Percentiles rank a stretch among this genome's conserved stretches.
These are phyloP conservation scores for Exserohilum rostratum DNA, from an alignment of 2,329 filamentous ascomycete genomes.

Conservation along the genomic window DNA sequence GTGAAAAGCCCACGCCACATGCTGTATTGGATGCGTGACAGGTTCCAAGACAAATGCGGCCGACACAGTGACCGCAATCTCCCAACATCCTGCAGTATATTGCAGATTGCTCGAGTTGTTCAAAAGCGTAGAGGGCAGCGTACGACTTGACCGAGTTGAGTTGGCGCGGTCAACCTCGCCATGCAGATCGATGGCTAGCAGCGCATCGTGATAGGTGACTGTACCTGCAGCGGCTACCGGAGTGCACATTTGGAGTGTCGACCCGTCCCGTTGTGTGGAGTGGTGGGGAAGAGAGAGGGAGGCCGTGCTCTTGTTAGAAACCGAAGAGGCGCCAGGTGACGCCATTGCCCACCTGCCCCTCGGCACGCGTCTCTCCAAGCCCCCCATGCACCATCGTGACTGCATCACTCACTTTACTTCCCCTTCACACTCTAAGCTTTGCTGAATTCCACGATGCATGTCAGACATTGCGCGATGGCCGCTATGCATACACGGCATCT, in stretches of 20 bases:
- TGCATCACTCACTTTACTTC: background rate
- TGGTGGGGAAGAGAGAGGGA: background rate
- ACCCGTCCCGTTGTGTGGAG: background rate
- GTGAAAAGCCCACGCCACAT: slow-evolving; percentile 3
- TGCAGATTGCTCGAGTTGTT: background rate
- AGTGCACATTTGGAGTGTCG: background rate
- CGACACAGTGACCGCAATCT: background rate
- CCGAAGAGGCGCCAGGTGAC: slow-evolving; percentile 1
- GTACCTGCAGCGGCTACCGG: background rate
- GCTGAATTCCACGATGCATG: background rate
- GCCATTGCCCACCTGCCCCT: background rate
- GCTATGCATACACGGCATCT: background rate
- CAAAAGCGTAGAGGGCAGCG: background rate
- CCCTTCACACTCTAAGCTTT: background rate
- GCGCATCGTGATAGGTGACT: background rate
- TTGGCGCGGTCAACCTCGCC: background rate
- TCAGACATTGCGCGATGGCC: background rate
- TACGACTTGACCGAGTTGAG: background rate
- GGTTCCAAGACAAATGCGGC: slow-evolving; percentile 4
- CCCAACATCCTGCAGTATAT: background rate
- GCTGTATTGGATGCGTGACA: slow-evolving; percentile 6
- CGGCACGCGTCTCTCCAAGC: background rate
- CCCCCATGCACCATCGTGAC: background rate
- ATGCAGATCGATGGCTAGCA: background rate
- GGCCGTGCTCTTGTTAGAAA: background rate